phyloP scores from a whole-genome alignment of 108 stramenopile genomes.

The Halocafeteria seosinensis region DNA sequence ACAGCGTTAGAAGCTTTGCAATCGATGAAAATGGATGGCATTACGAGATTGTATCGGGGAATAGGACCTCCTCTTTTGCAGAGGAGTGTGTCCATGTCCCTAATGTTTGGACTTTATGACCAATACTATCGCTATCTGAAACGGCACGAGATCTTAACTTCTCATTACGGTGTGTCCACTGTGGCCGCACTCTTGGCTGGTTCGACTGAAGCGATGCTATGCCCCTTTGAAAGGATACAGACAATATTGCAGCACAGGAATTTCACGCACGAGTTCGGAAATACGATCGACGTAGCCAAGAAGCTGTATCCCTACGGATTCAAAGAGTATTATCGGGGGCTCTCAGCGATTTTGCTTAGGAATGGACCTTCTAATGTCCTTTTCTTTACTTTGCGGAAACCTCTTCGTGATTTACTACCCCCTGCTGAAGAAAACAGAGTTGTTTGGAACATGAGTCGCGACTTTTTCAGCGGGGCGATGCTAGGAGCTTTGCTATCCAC shows the following conservation, averaged over 20 bases:
- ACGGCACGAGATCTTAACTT: neutral
- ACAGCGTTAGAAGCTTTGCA: neutral
- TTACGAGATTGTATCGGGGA: neutral
- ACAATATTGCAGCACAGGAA: slow-evolving; percentile 1
- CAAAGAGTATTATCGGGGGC: neutral
- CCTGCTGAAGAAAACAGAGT: no score
- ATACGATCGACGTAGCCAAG: neutral
- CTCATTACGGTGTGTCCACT: neutral
- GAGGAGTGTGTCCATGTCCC: neutral
- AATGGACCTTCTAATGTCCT: neutral
- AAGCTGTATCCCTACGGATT: neutral
- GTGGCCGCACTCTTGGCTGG: neutral
- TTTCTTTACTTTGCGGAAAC: neutral
- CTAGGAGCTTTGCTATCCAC: neutral
- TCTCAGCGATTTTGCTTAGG: neutral
- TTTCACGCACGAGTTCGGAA: neutral
- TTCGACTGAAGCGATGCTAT: neutral
- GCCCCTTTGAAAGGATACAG: neutral
- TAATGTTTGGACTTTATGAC: slow-evolving; percentile 3
- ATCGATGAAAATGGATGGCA: neutral
- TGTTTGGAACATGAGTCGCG: neutral
- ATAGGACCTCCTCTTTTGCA: neutral
- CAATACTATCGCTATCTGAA: neutral
- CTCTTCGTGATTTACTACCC: neutral
- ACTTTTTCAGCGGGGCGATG: neutral